Conservation (phyloP, 2,329 filamentous ascomycete species). For the Fusarium sp. region DNA sequence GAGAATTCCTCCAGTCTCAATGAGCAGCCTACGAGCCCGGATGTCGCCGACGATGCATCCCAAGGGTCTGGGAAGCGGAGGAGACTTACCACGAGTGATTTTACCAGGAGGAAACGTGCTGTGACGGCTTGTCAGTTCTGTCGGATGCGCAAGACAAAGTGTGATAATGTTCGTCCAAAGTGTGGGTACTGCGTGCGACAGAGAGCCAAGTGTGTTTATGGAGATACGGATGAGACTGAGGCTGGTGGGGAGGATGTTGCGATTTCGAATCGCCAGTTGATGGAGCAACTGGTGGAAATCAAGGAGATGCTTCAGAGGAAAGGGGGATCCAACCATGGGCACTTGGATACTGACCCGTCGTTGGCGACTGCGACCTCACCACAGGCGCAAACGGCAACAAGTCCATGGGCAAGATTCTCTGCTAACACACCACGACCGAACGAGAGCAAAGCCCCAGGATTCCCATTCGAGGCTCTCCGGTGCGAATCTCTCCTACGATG, state of each 20-base stretch:
- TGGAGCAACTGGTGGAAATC: conserved; percentile 13
- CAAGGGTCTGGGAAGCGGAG: conserved; percentile 2
- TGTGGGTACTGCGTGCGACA: conserved; percentile 25
- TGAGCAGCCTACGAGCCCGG: background rate
- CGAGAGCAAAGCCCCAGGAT: background rate
- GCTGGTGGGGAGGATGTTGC: conserved; percentile 1
- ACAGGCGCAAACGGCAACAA: background rate
- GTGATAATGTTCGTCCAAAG: conserved; percentile 24
- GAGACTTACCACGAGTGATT: conserved; percentile 13
- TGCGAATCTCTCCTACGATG: background rate
- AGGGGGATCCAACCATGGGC: no score
- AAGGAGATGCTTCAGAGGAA: background rate
- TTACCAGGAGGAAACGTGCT: conserved; percentile 27
- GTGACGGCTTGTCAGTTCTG: conserved; percentile 29
- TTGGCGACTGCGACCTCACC: background rate
- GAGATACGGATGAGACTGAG: conserved; percentile 4
- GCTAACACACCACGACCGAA: background rate
- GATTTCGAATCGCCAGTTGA: conserved; percentile 15
- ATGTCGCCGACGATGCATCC: background rate
- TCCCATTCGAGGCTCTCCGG: background rate
- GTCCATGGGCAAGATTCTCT: conserved; percentile 2
- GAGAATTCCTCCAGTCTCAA: background rate
- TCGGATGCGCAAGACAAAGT: conserved; percentile 28
- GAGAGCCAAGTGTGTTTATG: conserved; percentile 25
- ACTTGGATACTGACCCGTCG: background rate